Conservation (phyloP, 345 rosid species). For the Brassica nigra region DNA sequence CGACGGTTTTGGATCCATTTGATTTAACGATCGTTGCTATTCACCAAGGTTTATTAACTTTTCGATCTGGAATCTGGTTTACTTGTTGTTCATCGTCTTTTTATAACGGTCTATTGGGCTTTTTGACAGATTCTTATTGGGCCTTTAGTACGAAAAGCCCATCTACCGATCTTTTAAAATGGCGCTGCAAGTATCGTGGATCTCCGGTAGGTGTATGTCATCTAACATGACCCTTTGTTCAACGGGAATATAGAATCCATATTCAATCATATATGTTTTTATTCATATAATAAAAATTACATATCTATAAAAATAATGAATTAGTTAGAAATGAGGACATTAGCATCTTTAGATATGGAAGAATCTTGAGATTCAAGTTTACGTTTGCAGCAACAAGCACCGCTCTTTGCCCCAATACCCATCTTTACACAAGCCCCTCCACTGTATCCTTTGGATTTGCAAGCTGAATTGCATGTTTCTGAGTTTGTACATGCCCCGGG, state of each 20-base stretch:
- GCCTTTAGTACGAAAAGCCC: background rate
- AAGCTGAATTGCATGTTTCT: background rate
- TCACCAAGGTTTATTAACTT: background rate
- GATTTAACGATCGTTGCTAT: background rate
- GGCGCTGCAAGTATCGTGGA: background rate
- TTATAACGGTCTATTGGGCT: background rate
- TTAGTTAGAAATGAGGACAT: background rate
- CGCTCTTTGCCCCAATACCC: background rate
- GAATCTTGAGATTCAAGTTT: background rate
- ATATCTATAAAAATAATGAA: background rate
- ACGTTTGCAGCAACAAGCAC: constrained; percentile 27
- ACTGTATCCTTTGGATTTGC: constrained; percentile 19
- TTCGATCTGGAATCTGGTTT: background rate
- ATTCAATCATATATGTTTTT: background rate
- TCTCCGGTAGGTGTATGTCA: background rate
- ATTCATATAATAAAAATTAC: background rate
- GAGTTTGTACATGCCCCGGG: background rate
- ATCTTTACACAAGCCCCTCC: constrained; percentile 25
- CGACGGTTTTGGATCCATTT: constrained; percentile 40
- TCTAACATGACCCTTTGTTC: background rate
- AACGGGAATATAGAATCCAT: background rate
- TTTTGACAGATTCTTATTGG: background rate
- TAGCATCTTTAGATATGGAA: background rate
- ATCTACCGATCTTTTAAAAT: background rate
- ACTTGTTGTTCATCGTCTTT: background rate